Percentiles rank a stretch among this genome's conserved stretches.
Conservation (phyloP, 2,329 filamentous ascomycete species). For the Geosmithia putterillii region DNA sequence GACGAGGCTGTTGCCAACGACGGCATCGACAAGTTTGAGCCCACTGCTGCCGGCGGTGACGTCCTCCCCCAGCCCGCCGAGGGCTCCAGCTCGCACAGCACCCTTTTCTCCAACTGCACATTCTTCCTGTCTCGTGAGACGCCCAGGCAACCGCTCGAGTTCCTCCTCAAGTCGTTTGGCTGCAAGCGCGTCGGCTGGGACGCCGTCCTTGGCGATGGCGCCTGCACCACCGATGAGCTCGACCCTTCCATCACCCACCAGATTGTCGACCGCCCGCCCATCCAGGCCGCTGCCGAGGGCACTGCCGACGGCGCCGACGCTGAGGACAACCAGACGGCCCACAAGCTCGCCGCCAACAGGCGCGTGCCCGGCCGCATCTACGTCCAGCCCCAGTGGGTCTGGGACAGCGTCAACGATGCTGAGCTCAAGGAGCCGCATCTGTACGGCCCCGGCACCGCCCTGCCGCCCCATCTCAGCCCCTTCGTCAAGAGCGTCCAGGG, state of each 20-base stretch:
- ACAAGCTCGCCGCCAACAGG: conserved; percentile 47
- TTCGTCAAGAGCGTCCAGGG: conserved; percentile 84
- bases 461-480: conserved; percentile 90
- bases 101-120: conserved; percentile 80
- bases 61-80: conserved; percentile 66
- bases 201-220: conserved; percentile 74
- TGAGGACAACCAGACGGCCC: conserved; percentile 50
- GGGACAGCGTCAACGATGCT: conserved; percentile 91
- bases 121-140: conserved; percentile 92
- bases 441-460: conserved; percentile 78
- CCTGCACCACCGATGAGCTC: conserved; percentile 80
- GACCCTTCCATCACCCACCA: conserved; percentile 92
- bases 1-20: conserved; percentile 42
- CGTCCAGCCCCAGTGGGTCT: conserved; percentile 95
- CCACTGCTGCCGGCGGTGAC: conserved; percentile 73
- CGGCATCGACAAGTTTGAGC: conserved; percentile 84
- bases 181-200: conserved; percentile 97
- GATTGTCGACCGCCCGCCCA: conserved; percentile 78
- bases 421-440: conserved; percentile 76
- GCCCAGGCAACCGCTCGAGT: conserved; percentile 80
- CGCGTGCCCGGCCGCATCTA: conserved; percentile 88
- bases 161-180: conserved; percentile 85
- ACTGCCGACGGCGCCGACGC: conserved; percentile 35
- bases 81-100: conserved; percentile 52
- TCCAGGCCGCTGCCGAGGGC: conserved; percentile 45